phyloP scores from a whole-genome alignment of 306 rosid genomes.

The Psophocarpus tetragonolobus region DNA sequence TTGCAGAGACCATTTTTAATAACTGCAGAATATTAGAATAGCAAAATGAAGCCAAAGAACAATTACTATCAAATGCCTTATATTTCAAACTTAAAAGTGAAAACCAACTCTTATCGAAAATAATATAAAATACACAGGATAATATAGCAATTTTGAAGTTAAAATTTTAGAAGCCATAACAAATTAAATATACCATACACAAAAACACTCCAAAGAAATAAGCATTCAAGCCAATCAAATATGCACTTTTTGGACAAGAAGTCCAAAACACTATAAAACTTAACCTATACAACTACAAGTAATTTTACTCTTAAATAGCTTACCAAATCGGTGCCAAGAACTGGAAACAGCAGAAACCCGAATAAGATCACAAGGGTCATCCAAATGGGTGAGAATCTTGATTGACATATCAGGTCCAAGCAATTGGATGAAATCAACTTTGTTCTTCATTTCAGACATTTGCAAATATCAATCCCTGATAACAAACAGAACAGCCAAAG shows the following conservation, averaged over 20 bases:
- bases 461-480: constrained; percentile 24
- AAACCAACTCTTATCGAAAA: background rate
- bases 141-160: constrained; percentile 18
- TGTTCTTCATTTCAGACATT: constrained; percentile 42
- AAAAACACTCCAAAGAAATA: background rate
- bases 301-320: constrained; percentile 27
- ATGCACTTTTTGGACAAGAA: constrained; percentile 3
- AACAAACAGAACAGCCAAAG: constrained; percentile 12
- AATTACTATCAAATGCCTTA: background rate
- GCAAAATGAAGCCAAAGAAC: constrained; percentile 20
- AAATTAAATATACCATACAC: background rate
- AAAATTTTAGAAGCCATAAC: background rate
- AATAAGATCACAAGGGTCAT: constrained; percentile 65
- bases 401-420: constrained; percentile 55
- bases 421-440: constrained; percentile 45
- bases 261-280: constrained; percentile 12
- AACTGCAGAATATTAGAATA: constrained; percentile 54
- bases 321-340: constrained; percentile 62
- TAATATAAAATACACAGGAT: background rate
- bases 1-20: constrained; percentile 55
- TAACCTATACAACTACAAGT: background rate
- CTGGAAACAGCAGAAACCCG: constrained; percentile 52
- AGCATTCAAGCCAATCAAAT: background rate
- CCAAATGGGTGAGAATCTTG: constrained; percentile 54
- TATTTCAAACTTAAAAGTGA: background rate